Evolutionary conservation across 176 grass and related monocot genomes (phyloP), one percentile per base, ranked within the genome.

Genomic region (Triticum dicoccoides): DNA sequence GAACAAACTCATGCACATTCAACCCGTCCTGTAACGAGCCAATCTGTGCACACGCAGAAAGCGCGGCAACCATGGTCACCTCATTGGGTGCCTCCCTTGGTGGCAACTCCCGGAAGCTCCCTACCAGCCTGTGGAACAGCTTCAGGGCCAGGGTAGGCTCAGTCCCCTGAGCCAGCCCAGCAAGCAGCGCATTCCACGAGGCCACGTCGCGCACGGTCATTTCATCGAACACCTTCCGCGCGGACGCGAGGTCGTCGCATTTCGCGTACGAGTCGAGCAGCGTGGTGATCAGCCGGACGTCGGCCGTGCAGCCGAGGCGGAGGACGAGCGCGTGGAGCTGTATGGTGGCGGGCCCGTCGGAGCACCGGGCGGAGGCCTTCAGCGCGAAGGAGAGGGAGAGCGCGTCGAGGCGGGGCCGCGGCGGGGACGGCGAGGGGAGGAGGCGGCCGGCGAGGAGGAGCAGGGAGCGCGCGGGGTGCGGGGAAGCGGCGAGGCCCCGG

Each of bases 341-440:
- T 13, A 89, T 27, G 56, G 88, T 85, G 61, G 90, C 7, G 45
- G 51, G 33, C 5, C 37, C 82, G 24, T 91, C 80, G 3, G 71
- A 91, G 54, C 85, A 92, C 0, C 92, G 90, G 44, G 95, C 90
- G n/a, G 88, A 68, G 7, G 95, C 90, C 80, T 92, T 90, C 29
- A 94, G 83, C 4, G 90, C 72, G 88, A 97, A 95, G 41, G 87
- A 95, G 75, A 98, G 89, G 45, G 93, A 95, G 77, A 98, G 91
- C 18, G 95, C 95, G 71, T 97, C 90, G 35, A 93, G 88, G 83
- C 89, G 89, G 1, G 91, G 75, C 3, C 52, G 61, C 30, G 35
- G 83, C 30, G 79, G 84, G 34, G 83, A 32, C 8, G 81, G 23
- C 2, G 76, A 17, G 5, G 66, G 86, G 49, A 81, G 85, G 54